Evolutionary conservation across 768 basidiomycete species (phyloP).

Genomic region (Termitomyces sp.): DNA sequence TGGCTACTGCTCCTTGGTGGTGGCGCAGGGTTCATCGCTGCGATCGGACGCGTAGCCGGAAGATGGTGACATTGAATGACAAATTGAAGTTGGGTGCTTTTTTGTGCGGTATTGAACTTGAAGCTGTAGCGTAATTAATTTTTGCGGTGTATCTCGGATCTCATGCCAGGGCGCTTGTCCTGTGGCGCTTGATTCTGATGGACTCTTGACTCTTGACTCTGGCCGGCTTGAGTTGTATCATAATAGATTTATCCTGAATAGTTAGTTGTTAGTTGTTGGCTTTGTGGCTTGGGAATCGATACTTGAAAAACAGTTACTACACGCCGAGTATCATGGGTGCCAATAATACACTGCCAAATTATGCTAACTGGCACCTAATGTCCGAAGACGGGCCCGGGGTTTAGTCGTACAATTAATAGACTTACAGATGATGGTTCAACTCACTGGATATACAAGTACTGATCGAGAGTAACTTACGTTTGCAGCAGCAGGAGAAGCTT

Average conservation of each 20-base stretch:
- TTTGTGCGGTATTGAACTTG: background rate
- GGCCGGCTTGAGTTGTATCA: slow-evolving; percentile 12
- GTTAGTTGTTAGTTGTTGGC: background rate
- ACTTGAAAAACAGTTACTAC: background rate
- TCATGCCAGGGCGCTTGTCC: background rate
- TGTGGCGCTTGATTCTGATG: background rate
- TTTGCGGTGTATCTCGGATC: background rate
- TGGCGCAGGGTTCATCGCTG: slow-evolving; percentile 56
- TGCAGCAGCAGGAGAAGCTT: too few species aligned
- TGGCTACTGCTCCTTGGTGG: slow-evolving; percentile 71
- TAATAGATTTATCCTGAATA: background rate
- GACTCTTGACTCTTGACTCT: background rate
- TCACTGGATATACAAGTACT: too few species aligned
- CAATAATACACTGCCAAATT: too few species aligned
- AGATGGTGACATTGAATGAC: slow-evolving; percentile 43
- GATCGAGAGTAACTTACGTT: too few species aligned
- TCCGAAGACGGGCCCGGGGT: too few species aligned
- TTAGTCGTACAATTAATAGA: too few species aligned
- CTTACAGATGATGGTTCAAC: too few species aligned
- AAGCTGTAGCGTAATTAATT: background rate
- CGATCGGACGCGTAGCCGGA: slow-evolving; percentile 46
- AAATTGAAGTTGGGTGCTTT: background rate
- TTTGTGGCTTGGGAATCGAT: background rate
- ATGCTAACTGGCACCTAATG: too few species aligned
- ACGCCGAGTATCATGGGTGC: too few species aligned